Evolutionary conservation across 2,329 filamentous ascomycete genomes (phyloP), one percentile per base, ranked within the genome.

Genomic region (Aureobasidium sp.): DNA sequence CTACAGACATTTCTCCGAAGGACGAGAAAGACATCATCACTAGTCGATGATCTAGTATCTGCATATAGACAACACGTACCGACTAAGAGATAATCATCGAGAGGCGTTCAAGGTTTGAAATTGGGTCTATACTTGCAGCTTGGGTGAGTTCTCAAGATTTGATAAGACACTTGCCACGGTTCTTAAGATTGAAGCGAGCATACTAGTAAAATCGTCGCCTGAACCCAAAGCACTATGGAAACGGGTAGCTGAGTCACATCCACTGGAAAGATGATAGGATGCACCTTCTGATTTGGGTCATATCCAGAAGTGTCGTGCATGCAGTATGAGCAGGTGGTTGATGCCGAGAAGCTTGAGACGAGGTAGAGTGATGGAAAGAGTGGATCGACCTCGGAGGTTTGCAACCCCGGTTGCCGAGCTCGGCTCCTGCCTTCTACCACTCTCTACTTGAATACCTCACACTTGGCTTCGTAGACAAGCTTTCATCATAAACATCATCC

Each of bases 391-490:
- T 36, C 52, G 53, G 53, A 57, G 22, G n/a, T 56, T 20, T 34
- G 34, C 36, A 22, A 25, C 12, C 17, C 53, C 39, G 39, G 14
- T 12, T 17, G 53, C 52, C 53, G 53, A 36, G 27, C 17, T 31
- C 37, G 15, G 36, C n/a, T 14, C 52, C 39, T 44, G 27, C 53
- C 39, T 25, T 44, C 41, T 45, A 5, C 27, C n/a, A 42, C 25
- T 20, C 41, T 57, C n/a, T 20, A 53, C 27, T 51, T 36, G 29
- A 5, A 14, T 51, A 42, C 51, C 37, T 55, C 22, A 15, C 51
- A 55, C 51, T 55, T 55, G 51, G 51, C 51, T 55, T 14, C 37
- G 5, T 29, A 15, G 25, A 55, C 37, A 55, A 55, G 51, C 51
- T 55, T 55, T 29, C 37, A 15, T 20, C 51, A 29, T 55, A 22